phyloP scores from a whole-genome alignment of 2,329 filamentous ascomycete genomes.

The Verticillium nubilum region DNA sequence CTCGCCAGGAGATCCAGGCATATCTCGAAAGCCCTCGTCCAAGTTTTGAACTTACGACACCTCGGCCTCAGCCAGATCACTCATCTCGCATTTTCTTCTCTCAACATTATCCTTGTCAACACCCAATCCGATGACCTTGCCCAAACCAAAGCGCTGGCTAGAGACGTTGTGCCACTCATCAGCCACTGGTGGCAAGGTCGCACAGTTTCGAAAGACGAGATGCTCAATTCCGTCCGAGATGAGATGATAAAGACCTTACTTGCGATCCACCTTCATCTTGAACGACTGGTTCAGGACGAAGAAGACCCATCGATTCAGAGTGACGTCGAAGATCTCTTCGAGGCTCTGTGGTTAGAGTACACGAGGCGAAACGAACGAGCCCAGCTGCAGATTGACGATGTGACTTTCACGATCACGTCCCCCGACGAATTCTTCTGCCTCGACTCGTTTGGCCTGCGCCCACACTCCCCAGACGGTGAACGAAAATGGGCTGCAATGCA shows the following conservation, averaged over 20 bases:
- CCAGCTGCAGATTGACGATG: conserved; percentile 71
- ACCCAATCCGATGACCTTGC: conserved; percentile 63
- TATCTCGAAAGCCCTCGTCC: conserved; percentile 51
- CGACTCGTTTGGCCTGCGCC: conserved; percentile 46
- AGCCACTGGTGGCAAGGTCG: conserved; percentile 74
- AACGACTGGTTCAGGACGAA: conserved; percentile 45
- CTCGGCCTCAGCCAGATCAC: conserved; percentile 59
- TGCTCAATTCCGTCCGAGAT: conserved; percentile 61
- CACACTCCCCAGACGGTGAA: conserved; percentile 49
- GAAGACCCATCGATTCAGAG: conserved; percentile 31
- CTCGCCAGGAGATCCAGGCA: conserved; percentile 48
- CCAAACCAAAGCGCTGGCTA: conserved; percentile 55
- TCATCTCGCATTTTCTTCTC: conserved; percentile 65
- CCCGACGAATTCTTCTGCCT: conserved; percentile 39
- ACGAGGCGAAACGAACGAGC: conserved; percentile 63
- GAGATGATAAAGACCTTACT: conserved; percentile 73
- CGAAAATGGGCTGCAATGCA: conserved; percentile 56
- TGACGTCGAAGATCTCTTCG: conserved; percentile 59
- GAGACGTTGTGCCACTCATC: conserved; percentile 64
- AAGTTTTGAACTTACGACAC: conserved; percentile 55
- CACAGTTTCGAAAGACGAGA: conserved; percentile 52
- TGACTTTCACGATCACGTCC: conserved; percentile 51
- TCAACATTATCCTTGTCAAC: conserved; percentile 65
- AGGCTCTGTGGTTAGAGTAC: conserved; percentile 75
- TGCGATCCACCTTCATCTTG: conserved; percentile 57